Base-by-base conservation (phyloP, 306 rosid genomes). In the Macrotyloma uniflorum region DNA sequence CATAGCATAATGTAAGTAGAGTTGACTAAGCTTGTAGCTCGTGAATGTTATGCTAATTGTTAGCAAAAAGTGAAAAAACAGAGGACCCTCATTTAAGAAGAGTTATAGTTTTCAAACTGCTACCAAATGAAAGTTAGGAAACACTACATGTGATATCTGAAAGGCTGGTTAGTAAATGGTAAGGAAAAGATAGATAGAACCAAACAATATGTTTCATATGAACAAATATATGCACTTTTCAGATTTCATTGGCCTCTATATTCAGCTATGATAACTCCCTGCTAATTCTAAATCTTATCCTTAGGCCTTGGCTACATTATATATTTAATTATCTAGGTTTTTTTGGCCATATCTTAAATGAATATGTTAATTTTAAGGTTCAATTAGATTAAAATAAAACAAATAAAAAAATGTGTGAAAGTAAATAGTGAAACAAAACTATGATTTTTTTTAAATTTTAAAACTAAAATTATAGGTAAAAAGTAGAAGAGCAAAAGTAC, bases 121-220 rank as follows among this genome's bases (percentile, higher is more conserved):
- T 64, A 64, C 70, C 70, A 35, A 64, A 64, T 35, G 49, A 66
- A 66, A 38, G 13, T 28, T 38, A 40, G 35, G 51, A 28, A 66
- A 66, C 69, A 63, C 47, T 35, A 1, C 69, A 63, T 35, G 71
- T 66, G 53, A 38, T 66, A 11, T 40, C 19, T 19, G 51, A 20
- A 66, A 38, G 7, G 16, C 15, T 20, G 22, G 50, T 18, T 11
- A 38, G 51, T 38, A 38, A 63, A 63, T 33, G 71, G 33, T 9
- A 7, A 64, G 45, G 8, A 64, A 64, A 63, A 63, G 69, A 45
- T 63, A 16, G 16, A 6, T 18, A 16, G 47, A n/a, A 66, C 53
- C 71, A 40, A 22, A 40, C 51, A 64, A 40, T 40, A 13, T 66
- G 71, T 22, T 66, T 66, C 71, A 66, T 53, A 40, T 42, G 33